Percentiles rank a stretch among this genome's conserved stretches.
These are phyloP conservation scores for Orbilia brochopaga DNA, from an alignment of 2,329 filamentous ascomycete species.

Conservation along the genomic window DNA sequence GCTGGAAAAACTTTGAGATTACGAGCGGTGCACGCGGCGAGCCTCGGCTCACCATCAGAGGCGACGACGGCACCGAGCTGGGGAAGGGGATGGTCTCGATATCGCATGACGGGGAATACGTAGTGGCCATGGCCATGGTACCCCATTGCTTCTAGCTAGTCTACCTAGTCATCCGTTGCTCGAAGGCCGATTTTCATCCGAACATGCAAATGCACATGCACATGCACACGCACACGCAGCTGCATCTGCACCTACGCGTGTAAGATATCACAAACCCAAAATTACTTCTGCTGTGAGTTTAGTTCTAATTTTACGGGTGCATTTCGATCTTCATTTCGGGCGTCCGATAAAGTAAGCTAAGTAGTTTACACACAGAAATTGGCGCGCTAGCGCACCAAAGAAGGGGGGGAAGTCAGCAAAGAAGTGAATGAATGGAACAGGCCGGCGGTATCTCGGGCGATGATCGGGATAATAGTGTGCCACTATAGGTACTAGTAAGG, in stretches of 20 bases:
- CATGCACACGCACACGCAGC: background rate
- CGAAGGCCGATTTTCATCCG: background rate
- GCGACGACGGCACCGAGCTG: constrained; percentile 18
- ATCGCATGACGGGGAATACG: constrained; percentile 55
- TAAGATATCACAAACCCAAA: too few relatives aligned
- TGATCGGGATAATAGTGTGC: constrained; percentile 2
- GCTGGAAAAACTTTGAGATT: constrained; percentile 52
- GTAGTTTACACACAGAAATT: background rate
- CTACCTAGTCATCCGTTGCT: background rate
- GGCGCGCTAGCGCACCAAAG: background rate
- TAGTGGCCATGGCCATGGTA: constrained; percentile 54
- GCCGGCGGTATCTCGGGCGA: background rate
- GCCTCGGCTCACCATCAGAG: constrained; percentile 23
- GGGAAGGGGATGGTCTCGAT: constrained; percentile 52
- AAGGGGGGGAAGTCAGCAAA: background rate
- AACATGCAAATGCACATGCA: background rate
- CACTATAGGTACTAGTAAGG: constrained; percentile 23
- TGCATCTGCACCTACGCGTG: background rate
- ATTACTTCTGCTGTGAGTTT: background rate
- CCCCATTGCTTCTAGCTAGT: constrained; percentile 31
- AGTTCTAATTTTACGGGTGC: background rate
- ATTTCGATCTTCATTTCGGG: background rate
- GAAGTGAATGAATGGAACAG: background rate
- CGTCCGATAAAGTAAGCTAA: background rate
- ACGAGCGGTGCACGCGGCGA: constrained; percentile 21